Base-by-base conservation (phyloP, 2,329 filamentous ascomycete genomes). In the Pseudogymnoascus sp. region DNA sequence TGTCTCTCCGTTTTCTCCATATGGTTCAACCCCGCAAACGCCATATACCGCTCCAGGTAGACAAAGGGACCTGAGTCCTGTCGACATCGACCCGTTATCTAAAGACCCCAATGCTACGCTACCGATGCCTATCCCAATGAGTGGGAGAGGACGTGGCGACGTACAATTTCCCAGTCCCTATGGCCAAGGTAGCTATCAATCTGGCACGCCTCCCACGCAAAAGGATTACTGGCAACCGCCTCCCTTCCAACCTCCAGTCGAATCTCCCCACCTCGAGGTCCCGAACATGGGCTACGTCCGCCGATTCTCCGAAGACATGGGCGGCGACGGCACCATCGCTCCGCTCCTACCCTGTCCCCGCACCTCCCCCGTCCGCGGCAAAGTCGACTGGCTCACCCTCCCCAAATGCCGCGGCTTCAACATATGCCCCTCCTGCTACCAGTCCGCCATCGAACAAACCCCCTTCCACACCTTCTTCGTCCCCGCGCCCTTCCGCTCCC, bases 341-440 rank as follows among this genome's bases (percentile, higher is more conserved):
- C 76, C 78, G 21, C 79, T 93, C 12, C 84, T 89, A 2, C 81
- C 86, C 2, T 96, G 93, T 69, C 88, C 87, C 5, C 82, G 90
- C 65, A 84, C 82, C 40, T 77, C 81, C 4, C 83, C 84, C 10
- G 82, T 85, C 11, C 77, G 82, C 8, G 86, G 87, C 1, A 82
- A 87, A 65, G 79, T 88, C 66, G 91, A 95, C 70, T 97, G 93
- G 90, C 86, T 92, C 66, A 93, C 88, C 0, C 79, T 97, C 4
- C 84, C 85, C 3, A 84, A 85, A 12, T 84, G 87, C 65, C 82
- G 86, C 11, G 84, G 84, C 65, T 89, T 97, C 69, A 85, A 90
- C 66, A 88, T 97, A 53, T 97, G 93, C 69, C 90, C 91, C 0
- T 84, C 84, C 11, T 97, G 93, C 76, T 91, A 90, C 73, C 80